Evolutionary conservation across 1,284 basidiomycete species (phyloP).

Genomic region (Trichosporon asahii): DNA sequence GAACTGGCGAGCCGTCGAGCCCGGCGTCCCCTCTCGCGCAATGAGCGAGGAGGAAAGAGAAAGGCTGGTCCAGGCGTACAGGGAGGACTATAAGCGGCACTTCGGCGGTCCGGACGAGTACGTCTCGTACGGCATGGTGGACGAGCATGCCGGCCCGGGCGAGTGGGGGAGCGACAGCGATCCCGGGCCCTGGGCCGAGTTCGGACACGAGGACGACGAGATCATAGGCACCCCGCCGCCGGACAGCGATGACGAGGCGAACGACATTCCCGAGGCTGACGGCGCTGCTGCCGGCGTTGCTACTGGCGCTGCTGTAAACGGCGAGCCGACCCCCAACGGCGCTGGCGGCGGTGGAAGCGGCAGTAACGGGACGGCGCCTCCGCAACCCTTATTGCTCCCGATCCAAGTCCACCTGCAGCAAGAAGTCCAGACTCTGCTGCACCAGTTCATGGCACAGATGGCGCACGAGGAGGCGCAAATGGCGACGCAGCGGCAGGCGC

Average conservation of each 20-base stretch:
- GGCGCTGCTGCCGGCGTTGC: no score
- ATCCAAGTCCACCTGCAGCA: neutral
- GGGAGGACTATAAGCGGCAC: neutral
- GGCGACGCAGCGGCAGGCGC: neutral
- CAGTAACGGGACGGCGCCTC: neutral
- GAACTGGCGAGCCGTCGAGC: constrained; percentile 2
- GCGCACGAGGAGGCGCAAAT: neutral
- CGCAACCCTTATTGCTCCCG: neutral
- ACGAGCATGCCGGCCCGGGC: neutral
- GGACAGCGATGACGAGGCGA: neutral
- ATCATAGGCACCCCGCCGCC: neutral
- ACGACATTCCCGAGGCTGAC: neutral
- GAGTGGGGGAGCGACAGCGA: neutral
- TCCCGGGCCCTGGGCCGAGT: neutral
- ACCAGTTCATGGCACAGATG: neutral
- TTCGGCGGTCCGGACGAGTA: neutral
- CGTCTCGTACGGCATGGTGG: neutral
- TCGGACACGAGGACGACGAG: neutral
- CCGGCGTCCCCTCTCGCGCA: neutral
- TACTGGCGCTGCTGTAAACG: no score
- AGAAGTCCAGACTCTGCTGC: neutral
- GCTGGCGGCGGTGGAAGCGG: neutral
- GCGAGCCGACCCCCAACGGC: neutral
- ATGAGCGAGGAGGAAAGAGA: neutral
- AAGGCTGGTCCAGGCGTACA: neutral